Percentiles rank a stretch among this genome's conserved stretches.
These are phyloP conservation scores for Chrysanthemum seticuspe DNA, from an alignment of 129 eudicot species.

Conservation along the genomic window DNA sequence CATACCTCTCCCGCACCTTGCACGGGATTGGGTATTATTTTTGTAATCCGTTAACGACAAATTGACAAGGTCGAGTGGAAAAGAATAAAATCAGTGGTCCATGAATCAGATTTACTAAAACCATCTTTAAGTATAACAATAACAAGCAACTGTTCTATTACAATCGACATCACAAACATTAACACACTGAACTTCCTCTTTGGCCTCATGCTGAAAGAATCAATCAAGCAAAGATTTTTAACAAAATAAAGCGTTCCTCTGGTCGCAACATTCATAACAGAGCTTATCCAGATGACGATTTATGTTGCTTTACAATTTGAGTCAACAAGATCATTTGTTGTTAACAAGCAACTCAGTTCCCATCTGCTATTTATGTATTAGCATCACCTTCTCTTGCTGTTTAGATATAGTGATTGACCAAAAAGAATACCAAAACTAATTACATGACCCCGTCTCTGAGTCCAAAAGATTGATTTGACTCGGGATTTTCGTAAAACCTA, in stretches of 20 bases:
- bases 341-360: constrained; percentile 6
- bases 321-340: constrained; percentile 17
- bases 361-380: constrained; percentile 5
- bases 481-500: constrained; percentile 16
- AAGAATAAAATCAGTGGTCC: not conserved
- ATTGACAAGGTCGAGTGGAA: not conserved
- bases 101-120: constrained; percentile 17
- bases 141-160: constrained; percentile 30
- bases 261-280: constrained; percentile 19
- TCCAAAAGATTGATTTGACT: constrained; percentile 26
- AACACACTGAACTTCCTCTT: constrained; percentile 20
- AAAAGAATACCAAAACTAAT: constrained; percentile 26
- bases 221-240: constrained; percentile 29
- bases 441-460: constrained; percentile 20
- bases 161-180: constrained; percentile 36
- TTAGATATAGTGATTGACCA: constrained; percentile 28
- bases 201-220: constrained; percentile 15
- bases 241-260: constrained; percentile 21
- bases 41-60: too few species aligned
- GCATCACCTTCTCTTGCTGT: constrained; percentile 28
- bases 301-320: constrained; percentile 28
- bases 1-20: too few species aligned
- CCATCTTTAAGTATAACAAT: constrained; percentile 30
- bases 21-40: too few species aligned
- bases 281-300: constrained; percentile 23